These are phyloP conservation scores for Fomitopsis pinicola DNA, from an alignment of 1,284 basidiomycete species.

Conservation along the genomic window DNA sequence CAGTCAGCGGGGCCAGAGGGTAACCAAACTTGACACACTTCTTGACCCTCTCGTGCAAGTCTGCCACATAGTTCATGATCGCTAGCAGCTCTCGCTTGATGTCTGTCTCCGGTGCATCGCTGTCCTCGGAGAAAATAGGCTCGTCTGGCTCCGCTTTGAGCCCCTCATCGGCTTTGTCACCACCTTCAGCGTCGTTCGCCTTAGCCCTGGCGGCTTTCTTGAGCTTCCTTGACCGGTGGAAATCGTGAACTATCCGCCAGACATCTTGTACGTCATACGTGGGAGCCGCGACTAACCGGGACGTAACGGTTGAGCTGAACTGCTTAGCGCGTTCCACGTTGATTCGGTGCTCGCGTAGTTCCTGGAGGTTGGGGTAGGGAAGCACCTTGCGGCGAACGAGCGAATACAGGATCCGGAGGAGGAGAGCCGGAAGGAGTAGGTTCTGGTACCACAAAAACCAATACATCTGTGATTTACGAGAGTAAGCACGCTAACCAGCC, in stretches of 20 bases:
- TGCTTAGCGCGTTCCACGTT: constrained; percentile 45
- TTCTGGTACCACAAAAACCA: constrained; percentile 64
- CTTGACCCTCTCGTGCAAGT: constrained; percentile 61
- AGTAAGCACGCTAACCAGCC: constrained; percentile 8
- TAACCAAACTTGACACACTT: constrained; percentile 41
- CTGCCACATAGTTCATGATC: constrained; percentile 44
- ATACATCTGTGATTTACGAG: constrained; percentile 37
- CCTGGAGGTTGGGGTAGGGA: constrained; percentile 49
- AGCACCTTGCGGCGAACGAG: constrained; percentile 47
- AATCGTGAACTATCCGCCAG: constrained; percentile 45
- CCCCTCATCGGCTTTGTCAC: constrained; percentile 23
- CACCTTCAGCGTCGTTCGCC: background rate
- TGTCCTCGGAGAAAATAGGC: background rate
- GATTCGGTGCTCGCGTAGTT: constrained; percentile 47
- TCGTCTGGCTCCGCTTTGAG: constrained; percentile 7
- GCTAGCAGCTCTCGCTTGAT: constrained; percentile 40
- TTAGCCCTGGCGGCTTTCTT: constrained; percentile 18
- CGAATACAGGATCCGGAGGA: constrained; percentile 43
- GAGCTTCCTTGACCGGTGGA: constrained; percentile 24
- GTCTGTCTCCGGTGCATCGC: constrained; percentile 29
- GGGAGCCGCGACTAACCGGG: constrained; percentile 41
- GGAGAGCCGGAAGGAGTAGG: constrained; percentile 47
- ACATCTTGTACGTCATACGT: constrained; percentile 46
- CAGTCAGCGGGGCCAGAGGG: background rate
- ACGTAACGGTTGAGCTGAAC: constrained; percentile 47